Base-by-base conservation (phyloP, 2,329 filamentous ascomycete genomes). In the Arachnomyces sp. region DNA sequence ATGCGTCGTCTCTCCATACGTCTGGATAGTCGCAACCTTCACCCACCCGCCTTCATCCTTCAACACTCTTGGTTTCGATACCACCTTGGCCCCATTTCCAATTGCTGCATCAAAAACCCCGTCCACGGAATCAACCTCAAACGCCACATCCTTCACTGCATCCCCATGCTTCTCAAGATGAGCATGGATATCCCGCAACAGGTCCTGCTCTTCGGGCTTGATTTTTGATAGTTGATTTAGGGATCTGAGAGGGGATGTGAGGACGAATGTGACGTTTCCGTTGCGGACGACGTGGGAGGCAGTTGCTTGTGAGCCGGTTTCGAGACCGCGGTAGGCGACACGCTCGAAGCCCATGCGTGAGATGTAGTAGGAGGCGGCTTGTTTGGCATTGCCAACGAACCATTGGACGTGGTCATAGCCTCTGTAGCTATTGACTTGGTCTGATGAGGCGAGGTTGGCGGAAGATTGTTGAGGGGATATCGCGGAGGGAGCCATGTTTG, bases 311-410 rank as follows among this genome's bases (percentile, higher is more conserved):
- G 78, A 86, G 46, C 87, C 87, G 1, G 89, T 95, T 65, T 95
- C 89, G 4, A 95, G 79, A 4, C 89, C 90, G 31, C 77, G 77
- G 65, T 95, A 94, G 46, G 90, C 90, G 42, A 95, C 66, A 14
- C 77, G 78, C 55, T 77, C 72, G 70, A 95, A 95, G 41, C 87
- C 89, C 71, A 95, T 88, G 50, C 88, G 84, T 8, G 78, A 82
- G 51, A 83, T 82, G 68, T 95, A 95, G 69, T 86, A 95, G 11
- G 83, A 77, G 30, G 89, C 89, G 2, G 88, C 86, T 71, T 95
- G 89, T 68, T 95, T 95, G 53, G 90, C 89, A 60, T 96, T 96
- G 59, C 89, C 88, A 21, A 95, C 90, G 71, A 87, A 95, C 89
- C 89, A 95, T 52, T 87, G 89, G 42, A 95, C 78, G 65, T 95